Base-by-base conservation (phyloP, 2,329 filamentous ascomycete genomes). In the Aspergillus sp. region DNA sequence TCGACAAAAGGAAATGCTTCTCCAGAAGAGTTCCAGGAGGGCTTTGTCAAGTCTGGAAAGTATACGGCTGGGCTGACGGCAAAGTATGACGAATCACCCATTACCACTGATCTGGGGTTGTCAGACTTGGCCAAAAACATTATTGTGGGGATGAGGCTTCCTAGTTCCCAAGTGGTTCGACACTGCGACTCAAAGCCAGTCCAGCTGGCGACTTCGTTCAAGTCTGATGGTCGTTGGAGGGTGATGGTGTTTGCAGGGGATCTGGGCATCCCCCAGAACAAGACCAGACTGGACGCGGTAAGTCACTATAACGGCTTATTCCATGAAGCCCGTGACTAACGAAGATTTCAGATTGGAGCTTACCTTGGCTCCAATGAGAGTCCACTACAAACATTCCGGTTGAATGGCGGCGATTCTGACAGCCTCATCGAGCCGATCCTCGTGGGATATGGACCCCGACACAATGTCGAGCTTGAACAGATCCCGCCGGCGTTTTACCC, bases 51-150 rank as follows among this genome's bases (percentile, higher is more conserved):
- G 66, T 78, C 83, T 1, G 83, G 81, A 0, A 73, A 80, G 54
- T 88, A 85, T 63, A 88, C 81, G 0, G 85, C 86, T 1, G 86
- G 86, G 0, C 75, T 86, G 56, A 84, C 80, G 0, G 78, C 80
- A 1, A 74, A 73, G 50, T 89, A 89, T 62, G 76, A 78, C 2
- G 74, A 77, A 22, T 85, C 81, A 0, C 55, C 66, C 0, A 74
- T 86, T 7, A 82, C 79, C 1, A 72, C 72, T 11, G 62, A 66
- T 12, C 60, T 65, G 9, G 63, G 61, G 1, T 74, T 76, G 34
- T 68, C 61, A 0, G 63, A 75, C 43, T 72, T 72, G 42, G 80
- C 71, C 3, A 72, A 43, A 44, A 75, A 69, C 48, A 63, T 76
- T 12, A 64, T 65, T 1, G 77, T 81, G 3, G 80, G 80, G 0